phyloP scores from a whole-genome alignment of 2,329 filamentous ascomycete genomes.

The Madurella fahalii region DNA sequence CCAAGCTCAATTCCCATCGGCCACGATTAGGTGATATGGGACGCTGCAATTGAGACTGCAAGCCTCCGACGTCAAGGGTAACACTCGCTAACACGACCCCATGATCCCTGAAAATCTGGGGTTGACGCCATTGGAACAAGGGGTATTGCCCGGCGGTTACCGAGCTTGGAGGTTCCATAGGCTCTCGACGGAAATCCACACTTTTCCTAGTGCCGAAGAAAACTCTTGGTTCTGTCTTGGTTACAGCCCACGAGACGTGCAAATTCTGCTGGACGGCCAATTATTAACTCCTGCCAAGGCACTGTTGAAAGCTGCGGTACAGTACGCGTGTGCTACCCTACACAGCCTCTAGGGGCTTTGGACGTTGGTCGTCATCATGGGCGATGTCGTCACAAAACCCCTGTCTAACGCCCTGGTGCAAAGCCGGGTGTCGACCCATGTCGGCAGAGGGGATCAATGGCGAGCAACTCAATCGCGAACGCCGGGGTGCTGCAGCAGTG shows the following conservation, averaged over 20 bases:
- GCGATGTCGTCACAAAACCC: neutral
- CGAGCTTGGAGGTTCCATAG: neutral
- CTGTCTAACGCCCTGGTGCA: neutral
- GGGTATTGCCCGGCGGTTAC: neutral
- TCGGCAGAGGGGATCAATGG: neutral
- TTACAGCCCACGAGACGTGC: neutral
- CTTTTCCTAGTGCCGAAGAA: neutral
- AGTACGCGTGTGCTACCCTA: neutral
- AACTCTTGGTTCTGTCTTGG: neutral
- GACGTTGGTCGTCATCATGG: neutral
- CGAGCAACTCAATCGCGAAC: neutral
- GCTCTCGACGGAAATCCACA: neutral
- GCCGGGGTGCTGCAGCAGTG: neutral
- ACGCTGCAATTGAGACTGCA: neutral
- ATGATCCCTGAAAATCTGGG: slow-evolving; percentile 26
- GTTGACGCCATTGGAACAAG: slow-evolving; percentile 9
- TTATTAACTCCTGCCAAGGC: neutral
- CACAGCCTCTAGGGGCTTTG: neutral
- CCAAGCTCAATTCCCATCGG: neutral
- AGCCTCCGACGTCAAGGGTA: neutral
- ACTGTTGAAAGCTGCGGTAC: neutral
- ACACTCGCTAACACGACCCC: slow-evolving; percentile 1
- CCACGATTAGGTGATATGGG: neutral
- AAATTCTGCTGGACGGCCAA: neutral
- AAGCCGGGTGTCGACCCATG: neutral